phyloP scores from a whole-genome alignment of 345 rosid genomes.

The Anacardium occidentale region DNA sequence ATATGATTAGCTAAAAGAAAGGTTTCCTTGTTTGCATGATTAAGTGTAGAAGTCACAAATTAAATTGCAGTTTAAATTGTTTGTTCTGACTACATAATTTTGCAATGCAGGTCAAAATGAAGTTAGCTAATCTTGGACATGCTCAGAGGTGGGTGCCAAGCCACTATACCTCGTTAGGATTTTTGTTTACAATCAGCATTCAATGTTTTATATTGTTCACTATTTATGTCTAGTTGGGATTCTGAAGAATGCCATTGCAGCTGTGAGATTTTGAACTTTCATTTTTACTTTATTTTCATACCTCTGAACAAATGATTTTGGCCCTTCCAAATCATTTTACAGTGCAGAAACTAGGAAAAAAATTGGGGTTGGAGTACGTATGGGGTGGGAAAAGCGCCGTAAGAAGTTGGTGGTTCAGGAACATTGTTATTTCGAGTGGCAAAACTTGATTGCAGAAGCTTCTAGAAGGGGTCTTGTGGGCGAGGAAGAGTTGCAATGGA shows the following conservation, averaged over 20 bases:
- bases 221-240: constrained; percentile 2
- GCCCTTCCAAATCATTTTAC: constrained; percentile 26
- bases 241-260: background rate
- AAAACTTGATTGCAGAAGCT: constrained; percentile 84
- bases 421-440: constrained; percentile 75
- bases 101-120: constrained; percentile 74
- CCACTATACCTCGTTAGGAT: constrained; percentile 12
- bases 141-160: constrained; percentile 65
- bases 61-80: background rate
- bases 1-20: background rate
- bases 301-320: constrained; percentile 1
- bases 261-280: constrained; percentile 5
- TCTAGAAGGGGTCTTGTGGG: constrained; percentile 60
- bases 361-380: constrained; percentile 69
- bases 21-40: background rate
- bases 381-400: constrained; percentile 74
- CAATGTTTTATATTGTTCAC: too few species aligned
- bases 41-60: too few species aligned
- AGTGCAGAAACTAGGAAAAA: constrained; percentile 74
- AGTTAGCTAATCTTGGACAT: constrained; percentile 67
- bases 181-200: constrained; percentile 4
- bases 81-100: constrained; percentile 22
- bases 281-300: background rate
- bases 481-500: constrained; percentile 76
- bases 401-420: constrained; percentile 66